Evolutionary conservation across 805 yeast species (phyloP), one percentile per base, ranked within the genome.

Genomic region (Priceomyces fermenticarens): DNA sequence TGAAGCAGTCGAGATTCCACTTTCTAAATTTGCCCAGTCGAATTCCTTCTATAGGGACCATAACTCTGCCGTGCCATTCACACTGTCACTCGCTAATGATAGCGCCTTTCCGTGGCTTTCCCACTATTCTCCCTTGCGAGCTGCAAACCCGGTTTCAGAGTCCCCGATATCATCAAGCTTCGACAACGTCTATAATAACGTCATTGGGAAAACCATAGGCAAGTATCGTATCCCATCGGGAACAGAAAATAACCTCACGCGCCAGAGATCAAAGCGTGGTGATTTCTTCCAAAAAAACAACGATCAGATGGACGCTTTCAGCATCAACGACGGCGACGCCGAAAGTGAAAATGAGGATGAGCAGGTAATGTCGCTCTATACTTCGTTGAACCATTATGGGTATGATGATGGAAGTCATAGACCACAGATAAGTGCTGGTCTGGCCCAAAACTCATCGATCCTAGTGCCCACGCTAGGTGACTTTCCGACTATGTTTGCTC

Each of bases 1-100:
- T 5, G 93, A 82, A 50, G 77, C 91, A 0, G 77, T 85, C 2
- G 93, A 86, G 53, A 85, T 87, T 20, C 83, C 84, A 2, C 64
- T 55, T 36, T 43, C 67, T 30, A 45, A 53, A 49, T 35, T 23
- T 20, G 38, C 38, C 3, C 38, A n/a, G 14, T 10, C 38, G 23
- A 27, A 27, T 25, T 12, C 38, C 14, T 20, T 20, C 8, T 35
- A 35, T 35, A 29, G 27, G 12, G n/a, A 28, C 4, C 27, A 14
- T 12, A 35, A 35, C 17, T 16, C 20, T 11, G 13, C 29, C 10
- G 15, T 16, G 4, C 27, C 38, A 10, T n/a, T 35, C 10, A 13
- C 13, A 3, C 25, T 30, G 12, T 23, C 38, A 25, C 38, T 15
- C 17, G 16, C 23, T 9, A 38, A 30, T 26, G 23, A 38, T 23